Base-by-base conservation (phyloP, 768 basidiomycete genomes). In the Kwoniella bestiolae region DNA sequence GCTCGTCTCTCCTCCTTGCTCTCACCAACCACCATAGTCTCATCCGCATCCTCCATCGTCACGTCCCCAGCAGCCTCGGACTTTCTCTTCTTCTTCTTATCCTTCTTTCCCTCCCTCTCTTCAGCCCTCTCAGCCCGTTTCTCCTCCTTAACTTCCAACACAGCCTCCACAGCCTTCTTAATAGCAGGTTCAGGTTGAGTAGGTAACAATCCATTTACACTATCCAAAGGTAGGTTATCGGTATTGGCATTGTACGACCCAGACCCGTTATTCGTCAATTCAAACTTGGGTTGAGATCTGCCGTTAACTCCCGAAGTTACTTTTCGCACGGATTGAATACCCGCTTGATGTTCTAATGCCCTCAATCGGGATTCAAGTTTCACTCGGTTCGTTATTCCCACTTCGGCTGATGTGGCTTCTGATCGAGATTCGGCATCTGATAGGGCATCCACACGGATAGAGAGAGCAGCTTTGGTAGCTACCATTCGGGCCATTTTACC, bases 401-500 rank as follows among this genome's bases (percentile, higher is more conserved):
- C 89, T 73, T 91, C 87, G 0, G 94, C 88, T 2, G 94, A 91
- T 6, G 84, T 81, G 41, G 87, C 83, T 65, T 90, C 92, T 9
- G 81, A 80, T 81, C 97, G 96, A 73, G 88, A 90, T 65, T 97
- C 92, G 8, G 88, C 85, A 67, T 96, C 93, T 45, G 94, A 90
- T 50, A 99, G 89, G 6, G 96, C 96, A 72, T 99, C 96, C 38
- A 98, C 92, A 81, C 96, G 95, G 75, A 96, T 92, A 4, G 95
- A 95, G 14, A 99, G 87, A 1, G 96, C 91, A 3, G 95, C 89
- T 85, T 99, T 99, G 52, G 96, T 98, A 53, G 96, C 94, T 31
- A 98, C 93, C 96, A 99, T 99, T 76, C 96, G 91, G 23, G 96
- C 96, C 96, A 98, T 98, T 89, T 97, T 99, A 75, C 95, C 95